A percentile compares a stretch with the other conserved stretches of the same genome.
Evolutionary conservation across 805 yeast species (phyloP).

Genomic region (Ogataea populi-albae): DNA sequence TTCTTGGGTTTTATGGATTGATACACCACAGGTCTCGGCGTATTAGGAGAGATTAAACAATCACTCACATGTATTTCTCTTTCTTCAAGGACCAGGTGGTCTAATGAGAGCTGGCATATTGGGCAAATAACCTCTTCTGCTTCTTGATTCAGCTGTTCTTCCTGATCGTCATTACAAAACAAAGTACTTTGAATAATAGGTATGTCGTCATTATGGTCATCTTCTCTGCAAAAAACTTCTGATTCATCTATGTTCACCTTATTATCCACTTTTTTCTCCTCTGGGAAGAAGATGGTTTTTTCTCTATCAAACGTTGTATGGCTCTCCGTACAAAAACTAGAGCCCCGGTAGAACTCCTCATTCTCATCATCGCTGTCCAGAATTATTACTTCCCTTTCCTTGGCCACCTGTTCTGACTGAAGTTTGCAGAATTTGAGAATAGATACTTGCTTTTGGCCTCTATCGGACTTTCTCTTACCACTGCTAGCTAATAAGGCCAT

Average conservation of each 20-base stretch:
- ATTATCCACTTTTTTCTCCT: no score
- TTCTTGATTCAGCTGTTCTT: no score
- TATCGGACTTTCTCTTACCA: slow-evolving; percentile 3
- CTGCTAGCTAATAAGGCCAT: no score
- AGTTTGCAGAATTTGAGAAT: slow-evolving; percentile 20
- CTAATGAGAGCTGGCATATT: slow-evolving; percentile 43
- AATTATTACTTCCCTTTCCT: slow-evolving; percentile 11
- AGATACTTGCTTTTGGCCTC: slow-evolving; percentile 15
- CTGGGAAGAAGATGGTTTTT: no score
- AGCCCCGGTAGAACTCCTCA: slow-evolving; percentile 17
- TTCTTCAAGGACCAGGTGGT: slow-evolving; percentile 37
- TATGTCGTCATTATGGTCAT: background rate
- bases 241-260: slow-evolving; percentile 4
- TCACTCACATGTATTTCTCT: slow-evolving; percentile 55
- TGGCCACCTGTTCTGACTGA: slow-evolving; percentile 1
- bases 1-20: slow-evolving; percentile 20
- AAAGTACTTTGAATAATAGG: no score
- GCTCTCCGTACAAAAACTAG: no score
- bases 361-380: slow-evolving; percentile 10
- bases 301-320: no score
- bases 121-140: slow-evolving; percentile 44
- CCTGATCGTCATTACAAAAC: no score
- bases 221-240: slow-evolving; percentile 1
- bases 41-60: slow-evolving; percentile 38
- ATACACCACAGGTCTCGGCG: slow-evolving; percentile 18